Conservation (phyloP, 495 filamentous ascomycete genomes). For the Penicillium silybi region DNA sequence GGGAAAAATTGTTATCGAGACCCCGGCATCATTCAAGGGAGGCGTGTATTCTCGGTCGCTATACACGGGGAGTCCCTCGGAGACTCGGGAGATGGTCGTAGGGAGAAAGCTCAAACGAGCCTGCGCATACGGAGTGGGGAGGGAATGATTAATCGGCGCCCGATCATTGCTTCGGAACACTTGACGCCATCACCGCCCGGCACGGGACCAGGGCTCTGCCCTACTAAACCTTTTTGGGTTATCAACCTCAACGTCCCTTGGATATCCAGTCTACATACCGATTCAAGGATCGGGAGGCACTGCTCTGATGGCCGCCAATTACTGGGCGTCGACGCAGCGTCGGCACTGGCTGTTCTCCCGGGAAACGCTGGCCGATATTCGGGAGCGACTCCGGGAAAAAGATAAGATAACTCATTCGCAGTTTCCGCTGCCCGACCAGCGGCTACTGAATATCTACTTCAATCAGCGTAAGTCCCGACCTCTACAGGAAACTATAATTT, state of each 20-base stretch:
- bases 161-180: slow-evolving; percentile 39
- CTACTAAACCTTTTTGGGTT: slow-evolving; percentile 36
- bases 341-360: slow-evolving; percentile 87
- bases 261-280: not conserved
- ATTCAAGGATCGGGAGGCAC: not conserved
- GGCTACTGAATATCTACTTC: slow-evolving; percentile 87
- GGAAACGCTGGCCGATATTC: slow-evolving; percentile 66
- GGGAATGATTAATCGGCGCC: slow-evolving; percentile 31
- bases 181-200: slow-evolving; percentile 30
- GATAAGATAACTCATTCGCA: slow-evolving; percentile 67
- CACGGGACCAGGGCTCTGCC: slow-evolving; percentile 37
- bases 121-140: slow-evolving; percentile 12
- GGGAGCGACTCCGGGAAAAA: slow-evolving; percentile 67
- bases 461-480: slow-evolving; percentile 61
- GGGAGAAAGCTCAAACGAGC: not conserved
- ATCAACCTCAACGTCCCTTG: not conserved
- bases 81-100: not conserved
- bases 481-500: slow-evolving; percentile 15
- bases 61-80: not conserved
- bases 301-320: slow-evolving; percentile 82
- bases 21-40: slow-evolving; percentile 37
- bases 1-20: slow-evolving; percentile 36
- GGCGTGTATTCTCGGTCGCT: slow-evolving; percentile 6
- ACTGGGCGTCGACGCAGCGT: slow-evolving; percentile 91
- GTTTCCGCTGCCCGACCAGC: slow-evolving; percentile 75